phyloP scores from a whole-genome alignment of 768 basidiomycete species.

The Psilocybe azurescens region DNA sequence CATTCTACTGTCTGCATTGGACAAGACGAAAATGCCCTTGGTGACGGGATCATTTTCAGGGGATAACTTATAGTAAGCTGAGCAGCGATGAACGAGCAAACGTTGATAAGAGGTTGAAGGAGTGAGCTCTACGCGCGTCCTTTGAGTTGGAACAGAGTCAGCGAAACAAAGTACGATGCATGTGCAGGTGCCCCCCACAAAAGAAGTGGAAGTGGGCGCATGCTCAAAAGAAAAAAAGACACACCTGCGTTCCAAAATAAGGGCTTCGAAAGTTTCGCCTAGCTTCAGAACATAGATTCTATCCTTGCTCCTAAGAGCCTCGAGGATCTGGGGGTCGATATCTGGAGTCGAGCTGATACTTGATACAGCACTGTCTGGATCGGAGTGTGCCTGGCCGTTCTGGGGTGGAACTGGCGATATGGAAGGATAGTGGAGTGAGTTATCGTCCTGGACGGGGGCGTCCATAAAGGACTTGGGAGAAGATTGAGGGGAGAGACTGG shows the following conservation, averaged over 20 bases:
- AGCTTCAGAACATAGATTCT: constrained; percentile 87
- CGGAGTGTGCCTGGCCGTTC: constrained; percentile 19
- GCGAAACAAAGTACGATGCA: constrained; percentile 14
- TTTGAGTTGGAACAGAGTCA: constrained; percentile 37
- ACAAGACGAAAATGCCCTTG: constrained; percentile 65
- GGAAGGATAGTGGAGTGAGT: constrained; percentile 22
- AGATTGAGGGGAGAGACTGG: constrained; percentile 16
- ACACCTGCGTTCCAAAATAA: constrained; percentile 78
- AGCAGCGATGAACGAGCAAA: constrained; percentile 85
- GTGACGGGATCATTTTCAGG: constrained; percentile 70
- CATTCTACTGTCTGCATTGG: constrained; percentile 75
- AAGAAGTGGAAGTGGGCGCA: constrained; percentile 6
- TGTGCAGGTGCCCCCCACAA: background rate
- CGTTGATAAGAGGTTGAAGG: constrained; percentile 85
- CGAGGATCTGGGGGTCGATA: constrained; percentile 80
- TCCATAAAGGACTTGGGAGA: constrained; percentile 24
- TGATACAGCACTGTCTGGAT: constrained; percentile 23
- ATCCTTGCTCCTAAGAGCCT: constrained; percentile 88
- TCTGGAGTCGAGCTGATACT: constrained; percentile 39
- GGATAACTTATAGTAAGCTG: constrained; percentile 76
- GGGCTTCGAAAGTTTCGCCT: constrained; percentile 83
- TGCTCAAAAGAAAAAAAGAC: constrained; percentile 31
- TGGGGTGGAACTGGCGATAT: constrained; percentile 21
- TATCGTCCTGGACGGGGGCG: constrained; percentile 21
- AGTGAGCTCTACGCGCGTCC: constrained; percentile 66